These are phyloP conservation scores for Salvia sclarea DNA, from an alignment of 305 asterid species.

Conservation along the genomic window DNA sequence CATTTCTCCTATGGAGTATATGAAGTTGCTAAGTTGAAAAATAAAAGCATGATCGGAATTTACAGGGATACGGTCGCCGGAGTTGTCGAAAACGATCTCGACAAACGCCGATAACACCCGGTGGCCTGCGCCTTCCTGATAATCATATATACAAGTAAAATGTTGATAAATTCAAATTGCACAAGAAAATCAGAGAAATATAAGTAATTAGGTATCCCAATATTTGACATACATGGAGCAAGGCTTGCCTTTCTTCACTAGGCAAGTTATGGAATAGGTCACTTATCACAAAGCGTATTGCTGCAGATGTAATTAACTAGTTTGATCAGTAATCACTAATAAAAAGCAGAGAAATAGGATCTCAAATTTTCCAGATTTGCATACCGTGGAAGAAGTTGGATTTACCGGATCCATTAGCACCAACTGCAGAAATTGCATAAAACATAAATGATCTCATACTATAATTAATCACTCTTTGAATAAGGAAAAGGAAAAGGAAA, in stretches of 20 bases:
- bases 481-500: no score
- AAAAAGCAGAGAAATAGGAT: background rate
- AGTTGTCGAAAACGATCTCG: slow-evolving; percentile 95
- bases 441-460: slow-evolving; percentile 12
- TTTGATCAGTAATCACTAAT: slow-evolving; percentile 25
- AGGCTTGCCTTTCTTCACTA: slow-evolving; percentile 86
- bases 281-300: slow-evolving; percentile 92
- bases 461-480: slow-evolving; percentile 9
- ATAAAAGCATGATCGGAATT: background rate
- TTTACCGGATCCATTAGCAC: slow-evolving; percentile 99
- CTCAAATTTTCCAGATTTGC: slow-evolving; percentile 26
- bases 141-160: slow-evolving; percentile 32
- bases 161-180: slow-evolving; percentile 15
- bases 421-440: slow-evolving; percentile 58
- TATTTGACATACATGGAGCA: slow-evolving; percentile 78
- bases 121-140: slow-evolving; percentile 98
- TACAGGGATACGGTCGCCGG: slow-evolving; percentile 96
- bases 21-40: background rate
- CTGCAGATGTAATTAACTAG: slow-evolving; percentile 45
- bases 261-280: slow-evolving; percentile 93
- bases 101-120: slow-evolving; percentile 93
- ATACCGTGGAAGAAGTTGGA: slow-evolving; percentile 96
- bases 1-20: background rate
- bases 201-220: background rate
- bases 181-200: background rate